phyloP scores from a whole-genome alignment of 108 stramenopile genomes.

The Seminavis robusta region DNA sequence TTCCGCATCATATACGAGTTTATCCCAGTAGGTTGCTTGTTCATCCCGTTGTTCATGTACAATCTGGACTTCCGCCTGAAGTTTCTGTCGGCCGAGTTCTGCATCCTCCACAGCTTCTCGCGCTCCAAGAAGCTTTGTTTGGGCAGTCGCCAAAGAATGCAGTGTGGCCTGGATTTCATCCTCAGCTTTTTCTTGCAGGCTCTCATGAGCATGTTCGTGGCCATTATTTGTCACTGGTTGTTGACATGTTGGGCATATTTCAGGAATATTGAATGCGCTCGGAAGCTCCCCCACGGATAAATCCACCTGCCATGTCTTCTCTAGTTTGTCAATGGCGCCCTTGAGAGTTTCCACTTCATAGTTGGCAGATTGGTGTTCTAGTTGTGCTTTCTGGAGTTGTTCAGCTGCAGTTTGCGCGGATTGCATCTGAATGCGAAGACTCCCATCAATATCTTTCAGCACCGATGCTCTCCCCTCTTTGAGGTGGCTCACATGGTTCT shows the following conservation, averaged over 20 bases:
- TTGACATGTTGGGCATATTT: slow-evolving; percentile 56
- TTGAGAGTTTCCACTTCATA: slow-evolving; percentile 1
- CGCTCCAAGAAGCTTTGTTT: background rate
- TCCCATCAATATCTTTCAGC: too few relatives aligned
- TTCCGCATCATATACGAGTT: too few relatives aligned
- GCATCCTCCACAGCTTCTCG: too few relatives aligned
- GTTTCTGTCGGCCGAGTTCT: too few relatives aligned
- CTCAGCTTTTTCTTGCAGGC: background rate
- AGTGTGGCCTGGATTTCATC: background rate
- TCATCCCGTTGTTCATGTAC: too few relatives aligned
- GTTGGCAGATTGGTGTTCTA: too few relatives aligned
- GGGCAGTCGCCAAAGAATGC: background rate
- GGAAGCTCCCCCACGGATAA: slow-evolving; percentile 14
- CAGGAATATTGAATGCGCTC: slow-evolving; percentile 13
- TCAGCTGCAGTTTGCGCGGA: slow-evolving; percentile 1
- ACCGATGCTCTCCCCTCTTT: too few relatives aligned
- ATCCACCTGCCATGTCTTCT: slow-evolving; percentile 48
- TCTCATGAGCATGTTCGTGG: background rate
- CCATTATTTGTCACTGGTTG: slow-evolving; percentile 36
- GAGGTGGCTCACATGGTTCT: too few relatives aligned
- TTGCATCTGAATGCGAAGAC: too few relatives aligned
- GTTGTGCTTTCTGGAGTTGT: slow-evolving; percentile 8
- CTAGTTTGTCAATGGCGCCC: slow-evolving; percentile 4
- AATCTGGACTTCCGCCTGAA: too few relatives aligned
- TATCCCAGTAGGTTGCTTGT: too few relatives aligned